These are phyloP conservation scores for Rhodotorula glutinis DNA, from an alignment of 1,284 basidiomycete genomes.

Conservation along the genomic window DNA sequence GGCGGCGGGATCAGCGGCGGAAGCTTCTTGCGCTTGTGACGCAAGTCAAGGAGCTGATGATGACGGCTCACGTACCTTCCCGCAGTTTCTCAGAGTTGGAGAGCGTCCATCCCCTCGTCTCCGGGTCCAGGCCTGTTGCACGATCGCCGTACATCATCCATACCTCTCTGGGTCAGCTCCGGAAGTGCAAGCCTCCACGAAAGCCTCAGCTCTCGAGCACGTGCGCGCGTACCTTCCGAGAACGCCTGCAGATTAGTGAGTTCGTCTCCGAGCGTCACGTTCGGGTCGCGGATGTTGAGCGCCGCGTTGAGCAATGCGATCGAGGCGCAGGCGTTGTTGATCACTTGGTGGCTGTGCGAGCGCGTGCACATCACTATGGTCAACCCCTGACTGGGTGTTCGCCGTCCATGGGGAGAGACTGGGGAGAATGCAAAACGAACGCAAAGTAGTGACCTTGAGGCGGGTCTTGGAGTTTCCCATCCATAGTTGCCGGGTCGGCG, in stretches of 20 bases:
- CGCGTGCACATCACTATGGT: not conserved
- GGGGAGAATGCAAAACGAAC: conserved; percentile 1
- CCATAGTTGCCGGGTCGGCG: conserved; percentile 51
- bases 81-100: conserved; percentile 65
- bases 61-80: conserved; percentile 39
- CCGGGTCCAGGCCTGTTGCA: conserved; percentile 39
- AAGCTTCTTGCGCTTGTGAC: no score
- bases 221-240: conserved; percentile 56
- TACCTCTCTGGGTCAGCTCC: no score
- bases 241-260: conserved; percentile 73
- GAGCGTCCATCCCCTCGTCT: conserved; percentile 74
- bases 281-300: conserved; percentile 66
- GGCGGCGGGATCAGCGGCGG: no score
- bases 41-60: no score
- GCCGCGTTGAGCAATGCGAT: conserved; percentile 87
- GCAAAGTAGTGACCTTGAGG: conserved; percentile 38
- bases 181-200: not conserved
- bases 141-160: no score
- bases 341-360: conserved; percentile 54
- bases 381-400: no score
- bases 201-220: not conserved
- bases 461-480: conserved; percentile 30
- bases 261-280: conserved; percentile 63
- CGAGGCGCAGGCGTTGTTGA: conserved; percentile 79
- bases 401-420: not conserved